phyloP scores from a whole-genome alignment of 768 basidiomycete genomes.

The Grammothele lineata region DNA sequence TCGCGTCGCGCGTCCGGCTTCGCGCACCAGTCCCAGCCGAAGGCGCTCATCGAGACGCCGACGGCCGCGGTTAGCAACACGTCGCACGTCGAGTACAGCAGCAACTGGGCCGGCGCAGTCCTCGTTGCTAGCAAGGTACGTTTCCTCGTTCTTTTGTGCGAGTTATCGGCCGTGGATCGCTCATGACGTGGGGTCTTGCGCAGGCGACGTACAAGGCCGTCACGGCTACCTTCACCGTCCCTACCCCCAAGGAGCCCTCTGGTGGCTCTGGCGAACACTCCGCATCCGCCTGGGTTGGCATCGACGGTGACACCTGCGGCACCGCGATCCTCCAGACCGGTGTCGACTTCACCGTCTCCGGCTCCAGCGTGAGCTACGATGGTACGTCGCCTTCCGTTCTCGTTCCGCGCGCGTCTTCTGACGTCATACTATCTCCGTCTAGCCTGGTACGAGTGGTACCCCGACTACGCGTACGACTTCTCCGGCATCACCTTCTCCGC shows the following conservation, averaged over 20 bases:
- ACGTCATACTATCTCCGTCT: neutral
- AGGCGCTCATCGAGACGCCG: neutral
- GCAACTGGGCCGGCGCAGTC: slow-evolving; percentile 35
- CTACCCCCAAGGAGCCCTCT: slow-evolving; percentile 27
- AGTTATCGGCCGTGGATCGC: too few relatives aligned
- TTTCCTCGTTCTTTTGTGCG: too few relatives aligned
- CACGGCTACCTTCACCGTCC: slow-evolving; percentile 32
- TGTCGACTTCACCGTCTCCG: slow-evolving; percentile 28
- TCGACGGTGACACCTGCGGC: slow-evolving; percentile 33
- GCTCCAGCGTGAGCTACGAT: slow-evolving; percentile 24
- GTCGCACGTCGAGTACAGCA: slow-evolving; percentile 26
- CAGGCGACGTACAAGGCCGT: slow-evolving; percentile 32
- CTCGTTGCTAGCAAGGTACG: slow-evolving; percentile 23
- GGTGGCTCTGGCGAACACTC: slow-evolving; percentile 23
- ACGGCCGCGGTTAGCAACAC: slow-evolving; percentile 14
- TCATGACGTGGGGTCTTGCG: neutral
- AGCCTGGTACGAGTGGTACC: slow-evolving; percentile 34
- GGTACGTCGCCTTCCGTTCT: slow-evolving; percentile 17
- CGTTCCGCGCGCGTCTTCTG: neutral
- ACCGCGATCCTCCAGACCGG: slow-evolving; percentile 35
- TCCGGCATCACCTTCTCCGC: slow-evolving; percentile 25
- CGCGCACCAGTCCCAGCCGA: slow-evolving; percentile 4
- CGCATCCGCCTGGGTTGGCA: slow-evolving; percentile 34
- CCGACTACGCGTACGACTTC: slow-evolving; percentile 31
- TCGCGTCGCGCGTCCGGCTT: slow-evolving; percentile 14